phyloP scores from a whole-genome alignment of 108 stramenopile genomes.

The Schizochytrium sp. region DNA sequence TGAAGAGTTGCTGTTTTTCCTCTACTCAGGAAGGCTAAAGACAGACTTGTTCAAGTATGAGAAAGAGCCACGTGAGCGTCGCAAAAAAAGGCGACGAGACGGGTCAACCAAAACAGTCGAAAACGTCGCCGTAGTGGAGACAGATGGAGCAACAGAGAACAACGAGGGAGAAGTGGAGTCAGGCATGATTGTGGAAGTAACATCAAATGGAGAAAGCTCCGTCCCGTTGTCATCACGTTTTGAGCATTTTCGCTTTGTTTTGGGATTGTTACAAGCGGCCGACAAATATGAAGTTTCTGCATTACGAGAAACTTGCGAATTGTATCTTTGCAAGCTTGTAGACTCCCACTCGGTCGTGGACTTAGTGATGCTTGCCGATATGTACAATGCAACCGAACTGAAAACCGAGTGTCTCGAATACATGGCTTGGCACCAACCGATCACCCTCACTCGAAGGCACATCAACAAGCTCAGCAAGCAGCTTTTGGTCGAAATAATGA shows the following conservation, averaged over 20 bases:
- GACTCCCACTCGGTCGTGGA: slow-evolving; percentile 28
- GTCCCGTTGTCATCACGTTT: background rate
- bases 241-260: slow-evolving; percentile 9
- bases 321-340: slow-evolving; percentile 26
- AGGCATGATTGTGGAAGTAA: background rate
- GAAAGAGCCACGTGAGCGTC: background rate
- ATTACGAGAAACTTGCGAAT: slow-evolving; percentile 36
- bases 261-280: slow-evolving; percentile 20
- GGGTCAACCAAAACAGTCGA: slow-evolving; percentile 19
- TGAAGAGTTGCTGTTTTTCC: slow-evolving; percentile 31
- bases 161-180: slow-evolving; percentile 31
- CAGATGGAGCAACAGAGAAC: background rate
- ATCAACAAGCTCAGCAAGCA: slow-evolving; percentile 24
- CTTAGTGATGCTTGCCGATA: slow-evolving; percentile 23
- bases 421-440: slow-evolving; percentile 49
- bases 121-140: slow-evolving; percentile 19
- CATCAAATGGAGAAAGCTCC: background rate
- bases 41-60: slow-evolving; percentile 42
- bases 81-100: slow-evolving; percentile 18
- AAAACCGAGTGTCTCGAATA: slow-evolving; percentile 44
- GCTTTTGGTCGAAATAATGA: slow-evolving; percentile 5
- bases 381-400: slow-evolving; percentile 27
- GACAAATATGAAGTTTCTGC: slow-evolving; percentile 41
- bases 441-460: background rate
- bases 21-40: slow-evolving; percentile 42